These are phyloP conservation scores for Pistacia vera DNA, from an alignment of 345 rosid genomes.

Conservation along the genomic window DNA sequence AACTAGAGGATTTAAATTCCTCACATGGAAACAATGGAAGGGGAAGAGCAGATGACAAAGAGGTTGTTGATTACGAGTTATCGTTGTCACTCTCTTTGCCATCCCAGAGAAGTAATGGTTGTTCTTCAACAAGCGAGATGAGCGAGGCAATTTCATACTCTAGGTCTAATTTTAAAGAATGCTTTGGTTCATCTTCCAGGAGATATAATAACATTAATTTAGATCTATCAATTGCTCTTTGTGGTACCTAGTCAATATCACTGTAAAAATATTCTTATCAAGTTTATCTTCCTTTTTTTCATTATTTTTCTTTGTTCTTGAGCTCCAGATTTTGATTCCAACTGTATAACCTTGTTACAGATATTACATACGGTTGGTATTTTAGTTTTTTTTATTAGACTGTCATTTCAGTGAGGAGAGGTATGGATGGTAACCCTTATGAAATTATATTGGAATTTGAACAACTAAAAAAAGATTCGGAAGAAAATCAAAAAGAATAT, in stretches of 20 bases:
- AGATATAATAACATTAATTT: constrained; percentile 46
- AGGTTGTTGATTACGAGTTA: constrained; percentile 36
- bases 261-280: neutral
- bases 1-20: constrained; percentile 24
- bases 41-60: constrained; percentile 15
- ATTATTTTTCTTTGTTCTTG: neutral
- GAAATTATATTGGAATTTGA: too few species aligned
- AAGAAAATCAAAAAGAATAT: too few species aligned
- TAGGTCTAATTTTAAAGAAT: constrained; percentile 40
- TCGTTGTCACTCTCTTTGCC: constrained; percentile 57
- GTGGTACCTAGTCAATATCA: constrained; percentile 35
- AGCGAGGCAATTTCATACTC: constrained; percentile 68
- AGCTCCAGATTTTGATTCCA: too few species aligned
- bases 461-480: too few species aligned
- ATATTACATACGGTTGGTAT: too few species aligned
- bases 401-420: too few species aligned
- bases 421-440: too few species aligned
- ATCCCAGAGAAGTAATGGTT: constrained; percentile 48
- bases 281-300: neutral
- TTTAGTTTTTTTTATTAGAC: too few species aligned
- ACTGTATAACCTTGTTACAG: too few species aligned
- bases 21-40: neutral
- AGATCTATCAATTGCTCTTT: constrained; percentile 78
- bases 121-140: constrained; percentile 59
- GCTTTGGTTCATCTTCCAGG: constrained; percentile 37